Base-by-base conservation (phyloP, 108 stramenopile genomes). In the Cyclotella baltica region DNA sequence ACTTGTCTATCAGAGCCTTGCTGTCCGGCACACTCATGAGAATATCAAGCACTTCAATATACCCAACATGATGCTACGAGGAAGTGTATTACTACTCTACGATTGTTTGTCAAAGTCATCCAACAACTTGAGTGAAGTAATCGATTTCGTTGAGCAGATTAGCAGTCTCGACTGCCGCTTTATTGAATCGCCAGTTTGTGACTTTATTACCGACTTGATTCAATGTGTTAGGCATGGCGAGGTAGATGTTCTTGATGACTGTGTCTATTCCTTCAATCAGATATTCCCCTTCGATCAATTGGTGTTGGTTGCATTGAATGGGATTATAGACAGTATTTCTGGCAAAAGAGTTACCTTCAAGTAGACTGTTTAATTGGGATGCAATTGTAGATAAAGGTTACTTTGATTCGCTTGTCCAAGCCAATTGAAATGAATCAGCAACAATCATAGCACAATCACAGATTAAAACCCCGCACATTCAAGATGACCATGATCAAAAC, bases 401-500 rank as follows among this genome's bases (percentile, higher is more conserved):
- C n/a, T n/a, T n/a, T n/a, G n/a, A 43, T 6, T 43, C 40, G 6
- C 40, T 43, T 52, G 40, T 43, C 13, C 40, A 43, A 43, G 40
- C 13, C 10, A 43, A 8, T 43, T 13, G 40, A 43, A 43, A 43
- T 43, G 13, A n/a, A n/a, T n/a, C n/a, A n/a, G n/a, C n/a, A n/a
- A n/a, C n/a, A n/a, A n/a, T n/a, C n/a, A n/a, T n/a, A n/a, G n/a
- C n/a, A n/a, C n/a, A n/a, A n/a, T n/a, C n/a, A n/a, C n/a, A 4
- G 18, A n/a, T 30, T 59, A 59, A 59, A 59, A 59, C 18, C 58
- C 58, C 5, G 5, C 30, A 18, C 63, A 53, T 25, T 77, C 61
- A 47, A 78, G 59, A 64, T 83, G 82, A 3, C 82, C 72, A 48
- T 73, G 64, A 62, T 83, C 77, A 27, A 73, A 72, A 27, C 65